phyloP scores from a whole-genome alignment of 106 monocot species.

The Hemerocallis citrina region DNA sequence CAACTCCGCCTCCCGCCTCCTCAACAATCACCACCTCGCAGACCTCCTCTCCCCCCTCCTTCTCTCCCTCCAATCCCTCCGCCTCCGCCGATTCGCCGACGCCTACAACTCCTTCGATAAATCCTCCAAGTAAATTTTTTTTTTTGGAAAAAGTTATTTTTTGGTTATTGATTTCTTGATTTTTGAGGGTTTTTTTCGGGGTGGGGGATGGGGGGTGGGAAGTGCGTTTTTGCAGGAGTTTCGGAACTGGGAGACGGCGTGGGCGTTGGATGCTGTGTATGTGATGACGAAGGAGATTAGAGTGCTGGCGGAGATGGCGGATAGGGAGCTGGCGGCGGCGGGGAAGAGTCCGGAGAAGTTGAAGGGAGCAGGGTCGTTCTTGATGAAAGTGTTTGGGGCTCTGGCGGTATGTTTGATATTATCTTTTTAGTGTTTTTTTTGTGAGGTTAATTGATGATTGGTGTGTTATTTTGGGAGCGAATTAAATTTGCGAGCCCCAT shows the following conservation, averaged over 20 bases:
- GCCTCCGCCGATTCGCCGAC: slow-evolving; percentile 33
- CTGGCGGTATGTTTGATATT: slow-evolving; percentile 48
- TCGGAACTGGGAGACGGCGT: slow-evolving; percentile 87
- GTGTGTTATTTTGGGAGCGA: too few relatives aligned
- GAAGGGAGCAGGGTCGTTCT: slow-evolving; percentile 80
- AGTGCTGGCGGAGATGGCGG: slow-evolving; percentile 78
- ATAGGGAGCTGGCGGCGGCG: slow-evolving; percentile 50
- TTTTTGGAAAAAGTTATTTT: too few relatives aligned
- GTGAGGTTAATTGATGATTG: too few relatives aligned
- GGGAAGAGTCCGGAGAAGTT: slow-evolving; percentile 91
- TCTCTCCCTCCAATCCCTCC: slow-evolving; percentile 35
- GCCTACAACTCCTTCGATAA: slow-evolving; percentile 51
- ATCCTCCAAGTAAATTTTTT: slow-evolving; percentile 46
- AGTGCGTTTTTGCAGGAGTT: slow-evolving; percentile 95
- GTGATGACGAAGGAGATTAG: slow-evolving; percentile 63
- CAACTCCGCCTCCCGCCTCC: slow-evolving; percentile 28
- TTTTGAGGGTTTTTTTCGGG: too few relatives aligned
- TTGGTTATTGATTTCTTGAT: too few relatives aligned
- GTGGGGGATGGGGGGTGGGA: too few relatives aligned
- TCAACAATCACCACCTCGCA: slow-evolving; percentile 19
- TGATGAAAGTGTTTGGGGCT: slow-evolving; percentile 91
- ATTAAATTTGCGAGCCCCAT: too few relatives aligned
- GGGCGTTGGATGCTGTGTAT: slow-evolving; percentile 77
- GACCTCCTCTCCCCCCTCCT: slow-evolving; percentile 39
- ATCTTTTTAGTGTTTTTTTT: too few relatives aligned